Conservation (phyloP, 768 basidiomycete genomes). For the Phaeotremella fagi region DNA sequence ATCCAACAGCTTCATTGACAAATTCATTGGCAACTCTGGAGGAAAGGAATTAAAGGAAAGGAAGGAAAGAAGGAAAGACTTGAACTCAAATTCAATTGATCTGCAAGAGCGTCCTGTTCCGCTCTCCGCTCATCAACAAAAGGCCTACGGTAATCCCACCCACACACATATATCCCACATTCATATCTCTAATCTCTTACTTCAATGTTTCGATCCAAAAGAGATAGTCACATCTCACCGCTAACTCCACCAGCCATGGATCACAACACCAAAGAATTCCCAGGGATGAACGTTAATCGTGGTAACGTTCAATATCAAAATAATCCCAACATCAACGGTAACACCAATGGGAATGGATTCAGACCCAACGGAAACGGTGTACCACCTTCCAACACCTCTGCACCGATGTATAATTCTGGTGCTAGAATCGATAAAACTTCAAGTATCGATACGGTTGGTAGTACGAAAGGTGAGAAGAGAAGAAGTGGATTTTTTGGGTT, state of each 20-base stretch:
- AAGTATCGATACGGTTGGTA: slow-evolving; percentile 1
- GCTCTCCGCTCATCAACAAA: neutral
- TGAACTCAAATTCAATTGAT: too few species aligned
- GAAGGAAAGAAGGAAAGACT: too few species aligned
- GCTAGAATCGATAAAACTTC: neutral
- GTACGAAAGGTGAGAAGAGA: slow-evolving; percentile 24
- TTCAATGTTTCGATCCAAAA: neutral
- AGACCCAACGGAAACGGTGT: too few species aligned
- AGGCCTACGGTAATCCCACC: too few species aligned
- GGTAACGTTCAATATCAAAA: neutral
- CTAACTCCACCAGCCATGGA: neutral
- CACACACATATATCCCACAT: too few species aligned
- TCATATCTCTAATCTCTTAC: neutral
- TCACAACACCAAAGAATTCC: neutral
- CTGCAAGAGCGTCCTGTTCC: neutral
- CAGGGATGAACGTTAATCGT: neutral
- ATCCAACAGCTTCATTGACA: too few species aligned
- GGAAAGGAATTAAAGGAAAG: too few species aligned
- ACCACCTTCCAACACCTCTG: too few species aligned
- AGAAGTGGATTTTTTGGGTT: slow-evolving; percentile 40
- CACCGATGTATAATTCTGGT: slow-evolving; percentile 4
- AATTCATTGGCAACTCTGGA: too few species aligned
- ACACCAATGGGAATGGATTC: too few species aligned
- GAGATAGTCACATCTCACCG: neutral
- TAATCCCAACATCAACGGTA: slow-evolving; percentile 7